Base-by-base conservation (phyloP, 2,329 filamentous ascomycete genomes). In the Ophiostoma pallidulum region DNA sequence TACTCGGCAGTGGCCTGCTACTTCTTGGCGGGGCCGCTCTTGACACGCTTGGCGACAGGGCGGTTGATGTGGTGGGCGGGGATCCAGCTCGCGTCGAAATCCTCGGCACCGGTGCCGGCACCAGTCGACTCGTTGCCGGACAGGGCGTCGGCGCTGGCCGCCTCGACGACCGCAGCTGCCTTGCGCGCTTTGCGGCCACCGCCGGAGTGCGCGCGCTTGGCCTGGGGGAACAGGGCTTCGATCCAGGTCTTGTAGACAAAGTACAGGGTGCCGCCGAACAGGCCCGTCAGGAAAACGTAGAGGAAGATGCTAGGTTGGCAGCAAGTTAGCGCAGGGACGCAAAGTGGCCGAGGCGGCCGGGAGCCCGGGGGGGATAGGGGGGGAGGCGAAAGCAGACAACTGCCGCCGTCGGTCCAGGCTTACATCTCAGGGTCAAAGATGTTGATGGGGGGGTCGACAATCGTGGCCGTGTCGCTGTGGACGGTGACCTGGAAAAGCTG, bases 221-320 rank as follows among this genome's bases (percentile, higher is more conserved):
- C 82, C 74, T 95, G 88, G 41, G 92, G 91, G 75, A 97, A 95
- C 63, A 98, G 85, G 13, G 89, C 83, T 60, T 89, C 86, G 68
- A 98, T 85, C 89, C 91, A 97, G 61, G 91, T 94, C 73, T 84
- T 92, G 79, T 98, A 98, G 71, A 96, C 88, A 68, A 95, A 95
- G 80, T 91, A 96, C 64, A 84, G 78, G 46, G 83, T 88, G 53
- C 85, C 89, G 55, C 70, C 80, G 64, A 94, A 94, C 54, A 75
- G 78, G 53, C 76, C 82, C 46, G 83, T 73, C 58, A 98, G 84
- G 73, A 97, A 82, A 64, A 95, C 75, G 74, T 97, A 97, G 54
- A 98, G 81, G 81, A 98, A 98, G 71, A 97, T 88, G 64, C 92
- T 97, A 47, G 16, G 3, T 3, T 28, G 36, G 53, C 39, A 49